phyloP scores from a whole-genome alignment of 441 rosid species.

The Arabidopsis hybrid region DNA sequence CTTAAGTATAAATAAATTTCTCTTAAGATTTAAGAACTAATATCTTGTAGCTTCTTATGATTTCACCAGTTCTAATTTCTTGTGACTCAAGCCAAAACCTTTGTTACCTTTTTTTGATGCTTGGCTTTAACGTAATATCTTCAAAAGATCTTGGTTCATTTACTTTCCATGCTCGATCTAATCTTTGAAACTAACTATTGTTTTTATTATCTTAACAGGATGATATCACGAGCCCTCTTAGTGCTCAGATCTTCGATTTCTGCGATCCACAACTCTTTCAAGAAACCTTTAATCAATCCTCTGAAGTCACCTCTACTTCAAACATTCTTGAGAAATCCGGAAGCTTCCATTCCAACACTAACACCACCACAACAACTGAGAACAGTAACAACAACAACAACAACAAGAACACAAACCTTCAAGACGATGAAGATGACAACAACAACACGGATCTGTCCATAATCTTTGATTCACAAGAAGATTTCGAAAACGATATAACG shows the following conservation, averaged over 20 bases:
- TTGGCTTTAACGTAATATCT: constrained; percentile 38
- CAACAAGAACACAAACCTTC: constrained; percentile 24
- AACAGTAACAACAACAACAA: constrained; percentile 16
- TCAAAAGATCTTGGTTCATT: constrained; percentile 15
- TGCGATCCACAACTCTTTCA: constrained; percentile 71
- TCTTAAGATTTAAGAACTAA: neutral
- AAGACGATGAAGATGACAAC: constrained; percentile 41
- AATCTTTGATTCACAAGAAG: constrained; percentile 62
- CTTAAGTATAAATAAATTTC: constrained; percentile 25
- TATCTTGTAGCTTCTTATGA: constrained; percentile 7
- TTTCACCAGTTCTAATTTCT: constrained; percentile 28
- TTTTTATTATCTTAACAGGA: constrained; percentile 55
- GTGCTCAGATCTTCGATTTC: constrained; percentile 69
- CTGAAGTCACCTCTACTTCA: constrained; percentile 76
- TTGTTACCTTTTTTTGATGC: constrained; percentile 38
- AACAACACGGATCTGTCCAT: constrained; percentile 55
- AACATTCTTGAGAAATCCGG: constrained; percentile 47
- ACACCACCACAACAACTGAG: constrained; percentile 46
- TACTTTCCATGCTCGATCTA: neutral
- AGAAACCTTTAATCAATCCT: constrained; percentile 66
- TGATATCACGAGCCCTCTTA: constrained; percentile 76
- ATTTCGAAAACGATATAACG: constrained; percentile 77
- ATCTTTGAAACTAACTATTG: neutral
- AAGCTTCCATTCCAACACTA: constrained; percentile 42
- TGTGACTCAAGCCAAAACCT: constrained; percentile 33